Base-by-base conservation (phyloP, 495 filamentous ascomycete genomes). In the Tuber brumale region DNA sequence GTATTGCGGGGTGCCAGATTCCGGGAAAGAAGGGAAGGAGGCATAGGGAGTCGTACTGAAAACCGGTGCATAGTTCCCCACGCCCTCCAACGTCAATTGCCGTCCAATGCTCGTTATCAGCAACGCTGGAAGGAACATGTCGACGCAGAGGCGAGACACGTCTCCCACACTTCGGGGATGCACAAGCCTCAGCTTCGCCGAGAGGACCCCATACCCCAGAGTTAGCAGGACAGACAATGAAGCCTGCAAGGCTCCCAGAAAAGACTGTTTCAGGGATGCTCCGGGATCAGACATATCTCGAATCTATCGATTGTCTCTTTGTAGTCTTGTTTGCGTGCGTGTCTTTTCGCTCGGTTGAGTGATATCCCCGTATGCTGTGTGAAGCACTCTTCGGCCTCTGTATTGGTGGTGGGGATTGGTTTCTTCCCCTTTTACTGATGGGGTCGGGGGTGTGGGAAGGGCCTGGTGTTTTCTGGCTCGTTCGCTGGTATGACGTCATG, bases 221-320 rank as follows among this genome's bases (percentile, higher is more conserved):
- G 91, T 91, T 10, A 94, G 84, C 0, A 93, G 85, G 0, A 94
- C 91, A 2, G 91, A 90, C 43, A 93, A 80, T 43, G 87, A 88
- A 41, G 92, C 92, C 81, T 94, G 91, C 16, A 94, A 82, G 31
- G 91, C 91, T 1, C 90, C 91, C 3, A 93, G 77, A 75, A 93
- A 91, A 37, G 91, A 89, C 42, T 76, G 76, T 6, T 84, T 69
- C 8, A 86, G 51, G n/a, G 77, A 73, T 23, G 75, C 72, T 48
- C 71, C 71, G 27, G 75, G 44, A 42, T 70, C 76, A 6, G 70
- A 12, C 46, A 48, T 48, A 21, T 48, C 46, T 48, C n/a, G 27
- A 45, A n/a, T n/a, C 43, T 16, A 45, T 16, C 12, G 1, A 23
- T 18, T 23, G 21, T 71, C 16, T 70, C 12, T 44, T 44, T 23